Base-by-base conservation (phyloP, 1,284 basidiomycete genomes). In the Meira nashicola region DNA sequence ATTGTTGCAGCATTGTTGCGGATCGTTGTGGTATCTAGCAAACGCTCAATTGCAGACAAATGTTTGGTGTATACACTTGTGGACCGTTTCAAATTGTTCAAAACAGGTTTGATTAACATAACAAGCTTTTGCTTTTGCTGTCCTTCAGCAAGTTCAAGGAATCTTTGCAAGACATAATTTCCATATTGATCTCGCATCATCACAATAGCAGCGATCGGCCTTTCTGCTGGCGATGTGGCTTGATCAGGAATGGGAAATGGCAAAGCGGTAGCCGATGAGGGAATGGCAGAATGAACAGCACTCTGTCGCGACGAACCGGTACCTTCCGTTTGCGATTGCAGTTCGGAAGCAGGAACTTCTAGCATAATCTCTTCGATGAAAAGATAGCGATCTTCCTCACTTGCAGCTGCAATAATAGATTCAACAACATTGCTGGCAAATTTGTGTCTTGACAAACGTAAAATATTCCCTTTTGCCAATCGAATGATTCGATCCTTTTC, bases 381-480 rank as follows among this genome's bases (percentile, higher is more conserved):
- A 38, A 81, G 78, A 19, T 83, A 83, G 56, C 88, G 85, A 62
- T 84, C 86, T 19, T 86, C 84, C 0, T 82, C 55, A 57, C 85
- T 83, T 0, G 88, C 85, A 21, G 83, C 86, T 21, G 87, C 78
- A 48, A 96, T 83, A 1, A 92, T 91, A 79, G 92, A 92, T 81
- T 98, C 95, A 76, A 91, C 89, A 17, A 98, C 95, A 73, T 98
- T 98, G 17, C 90, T 93, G 0, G 94, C 92, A 74, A 94, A 97
- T 79, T 97, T 97, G 81, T 96, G 93, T 52, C 65, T 56, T 0
- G 71, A 67, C 38, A 80, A 85, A 63, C 83, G 81, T 38, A 92
- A 79, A 75, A 98, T 84, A 69, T 89, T 86, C 1, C 90, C 89
- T 21, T 85, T 86, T 60, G 96, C 84, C 71, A 86, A 85, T 10